phyloP scores from a whole-genome alignment of 495 filamentous ascomycete species.

The Aspergillus saccharolyticus region DNA sequence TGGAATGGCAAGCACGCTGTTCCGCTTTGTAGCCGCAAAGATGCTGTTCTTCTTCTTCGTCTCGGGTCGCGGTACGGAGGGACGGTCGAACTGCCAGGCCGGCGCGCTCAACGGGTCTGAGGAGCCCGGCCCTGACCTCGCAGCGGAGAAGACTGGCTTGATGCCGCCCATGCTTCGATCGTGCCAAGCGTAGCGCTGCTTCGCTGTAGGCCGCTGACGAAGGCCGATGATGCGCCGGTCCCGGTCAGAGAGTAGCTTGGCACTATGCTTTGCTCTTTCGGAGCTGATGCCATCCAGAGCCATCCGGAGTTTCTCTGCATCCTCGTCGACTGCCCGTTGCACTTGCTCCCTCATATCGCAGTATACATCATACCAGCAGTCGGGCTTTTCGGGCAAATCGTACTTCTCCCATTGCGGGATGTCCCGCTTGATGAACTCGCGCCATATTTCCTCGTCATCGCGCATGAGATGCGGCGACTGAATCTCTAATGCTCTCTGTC shows the following conservation, averaged over 20 bases:
- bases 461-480: slow-evolving; percentile 60
- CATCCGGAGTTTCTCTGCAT: slow-evolving; percentile 45
- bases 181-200: slow-evolving; percentile 23
- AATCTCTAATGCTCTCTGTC: slow-evolving; percentile 53
- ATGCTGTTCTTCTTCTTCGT: slow-evolving; percentile 34
- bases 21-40: slow-evolving; percentile 33
- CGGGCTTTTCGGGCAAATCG: slow-evolving; percentile 50
- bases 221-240: slow-evolving; percentile 24
- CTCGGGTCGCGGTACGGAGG: slow-evolving; percentile 12
- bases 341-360: slow-evolving; percentile 40
- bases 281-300: slow-evolving; percentile 46
- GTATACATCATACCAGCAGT: slow-evolving; percentile 64
- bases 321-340: slow-evolving; percentile 42
- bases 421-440: slow-evolving; percentile 61
- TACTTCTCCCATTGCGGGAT: slow-evolving; percentile 57
- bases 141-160: slow-evolving; percentile 12
- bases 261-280: slow-evolving; percentile 42
- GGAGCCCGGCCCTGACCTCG: not conserved
- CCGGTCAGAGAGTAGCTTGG: slow-evolving; percentile 38
- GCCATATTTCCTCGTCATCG: slow-evolving; percentile 61
- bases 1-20: slow-evolving; percentile 34
- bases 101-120: slow-evolving; percentile 13
- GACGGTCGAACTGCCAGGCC: slow-evolving; percentile 18
- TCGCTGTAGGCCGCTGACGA: slow-evolving; percentile 21
- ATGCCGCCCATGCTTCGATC: slow-evolving; percentile 28